Base-by-base conservation (phyloP, 2,329 filamentous ascomycete species). In the Xylaria sp. region DNA sequence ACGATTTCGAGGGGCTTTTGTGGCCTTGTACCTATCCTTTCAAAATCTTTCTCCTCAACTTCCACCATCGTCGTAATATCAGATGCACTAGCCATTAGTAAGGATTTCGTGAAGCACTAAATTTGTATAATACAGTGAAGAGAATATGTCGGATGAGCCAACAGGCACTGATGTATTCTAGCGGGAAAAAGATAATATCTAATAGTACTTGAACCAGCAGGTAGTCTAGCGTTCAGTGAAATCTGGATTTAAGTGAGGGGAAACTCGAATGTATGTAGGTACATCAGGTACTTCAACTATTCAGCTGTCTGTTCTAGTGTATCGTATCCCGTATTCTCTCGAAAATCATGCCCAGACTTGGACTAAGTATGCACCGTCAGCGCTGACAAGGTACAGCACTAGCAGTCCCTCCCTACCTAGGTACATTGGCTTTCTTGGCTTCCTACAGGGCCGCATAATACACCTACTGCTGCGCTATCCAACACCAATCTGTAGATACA, bases 1-100 rank as follows among this genome's bases (percentile, higher is more conserved):
- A 69, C 66, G 44, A 71, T 71, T 53, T 66, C 4, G 42, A 67
- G 27, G n/a, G 69, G 67, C 32, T 65, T 68, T 9, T 21, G 51
- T 37, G 65, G 61, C 35, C 68, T 48, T 2, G 23, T 69, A n/a
- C 21, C 21, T 21, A 69, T 44, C 6, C 21, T 29, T 42, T 69
- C 60, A 32, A 64, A 23, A 42, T 64, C 48, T 40, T 63, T 42
- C 25, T 54, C 59, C 3, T 64, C 32, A 5, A 35, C 16, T 4
- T 66, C 63, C 58, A 69, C 0, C 18, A 66, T 23, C 9, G 35
- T 66, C 4, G 47, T 66, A 9, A 69, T 13, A 0, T 59, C 63
- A 50, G 32, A 21, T 55, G 53, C 27, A 13, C 37, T 13, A 44
- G 66, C 63, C 66, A 69, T 69, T 4, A 25, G 0, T 8, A 12